These are phyloP conservation scores for Protomyces inundatus DNA, from an alignment of 1,139 yeast genomes.

Conservation along the genomic window DNA sequence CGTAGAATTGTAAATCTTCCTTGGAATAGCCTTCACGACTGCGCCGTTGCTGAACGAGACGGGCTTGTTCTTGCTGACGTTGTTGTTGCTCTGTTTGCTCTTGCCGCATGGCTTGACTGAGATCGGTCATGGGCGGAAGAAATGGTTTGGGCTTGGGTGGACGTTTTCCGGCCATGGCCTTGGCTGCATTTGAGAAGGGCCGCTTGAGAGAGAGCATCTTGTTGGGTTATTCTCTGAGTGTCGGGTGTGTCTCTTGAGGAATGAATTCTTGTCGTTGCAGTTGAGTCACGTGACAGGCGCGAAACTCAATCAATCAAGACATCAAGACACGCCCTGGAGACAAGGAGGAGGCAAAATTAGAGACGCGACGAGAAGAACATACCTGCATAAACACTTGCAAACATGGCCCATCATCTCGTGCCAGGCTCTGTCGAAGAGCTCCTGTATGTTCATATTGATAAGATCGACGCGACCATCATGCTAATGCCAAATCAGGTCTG, in stretches of 20 bases:
- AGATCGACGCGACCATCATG: not conserved
- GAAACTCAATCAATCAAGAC: not conserved
- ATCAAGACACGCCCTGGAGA: too few relatives aligned
- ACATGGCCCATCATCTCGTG: slow-evolving; percentile 6
- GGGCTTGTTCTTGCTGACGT: not conserved
- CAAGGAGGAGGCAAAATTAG: not conserved
- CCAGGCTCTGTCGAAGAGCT: slow-evolving; percentile 16
- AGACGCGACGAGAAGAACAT: not conserved
- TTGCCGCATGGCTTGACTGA: not conserved
- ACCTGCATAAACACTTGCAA: not conserved
- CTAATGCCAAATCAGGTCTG: not conserved
- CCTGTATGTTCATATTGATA: not conserved
- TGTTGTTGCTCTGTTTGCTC: not conserved
- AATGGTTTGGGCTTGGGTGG: not conserved
- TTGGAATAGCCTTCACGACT: slow-evolving; percentile 1
- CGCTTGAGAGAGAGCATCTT: not conserved
- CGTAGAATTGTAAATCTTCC: slow-evolving; percentile 3
- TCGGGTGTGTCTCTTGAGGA: not conserved
- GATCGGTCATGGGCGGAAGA: not conserved
- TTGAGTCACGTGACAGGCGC: not conserved
- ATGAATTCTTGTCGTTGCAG: not conserved
- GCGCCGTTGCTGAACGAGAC: not conserved
- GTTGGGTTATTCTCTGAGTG: not conserved
- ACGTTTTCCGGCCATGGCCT: not conserved
- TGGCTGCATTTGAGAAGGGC: not conserved